Conservation (phyloP, 2,329 filamentous ascomycete genomes). For the Claviceps quebecensis region DNA sequence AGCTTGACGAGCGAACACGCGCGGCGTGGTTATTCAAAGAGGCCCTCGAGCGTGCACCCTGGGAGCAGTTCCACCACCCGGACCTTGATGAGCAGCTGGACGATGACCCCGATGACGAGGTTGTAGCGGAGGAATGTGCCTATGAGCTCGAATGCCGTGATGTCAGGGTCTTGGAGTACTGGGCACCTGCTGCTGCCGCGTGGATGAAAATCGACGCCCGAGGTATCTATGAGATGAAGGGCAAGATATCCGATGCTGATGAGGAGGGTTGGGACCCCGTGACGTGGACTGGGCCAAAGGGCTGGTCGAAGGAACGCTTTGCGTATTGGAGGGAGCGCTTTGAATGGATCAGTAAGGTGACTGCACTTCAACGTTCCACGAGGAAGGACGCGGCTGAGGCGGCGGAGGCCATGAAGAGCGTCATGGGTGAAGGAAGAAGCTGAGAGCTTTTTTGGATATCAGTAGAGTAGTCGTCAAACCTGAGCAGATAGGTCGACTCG, state of each 20-base stretch:
- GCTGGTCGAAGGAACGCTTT: conserved; percentile 1
- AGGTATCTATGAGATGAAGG: conserved; percentile 1
- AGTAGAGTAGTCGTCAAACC: not conserved
- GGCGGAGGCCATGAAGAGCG: not conserved
- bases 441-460: not conserved
- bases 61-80: conserved; percentile 2
- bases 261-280: not conserved
- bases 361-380: not conserved
- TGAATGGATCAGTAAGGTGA: conserved; percentile 1
- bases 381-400: not conserved
- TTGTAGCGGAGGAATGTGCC: not conserved
- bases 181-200: conserved; percentile 1
- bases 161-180: conserved; percentile 1
- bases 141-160: conserved; percentile 4
- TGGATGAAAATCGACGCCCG: not conserved
- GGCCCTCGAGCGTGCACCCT: not conserved
- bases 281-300: not conserved
- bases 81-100: conserved; percentile 1
- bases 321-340: conserved; percentile 1
- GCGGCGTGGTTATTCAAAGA: conserved; percentile 1
- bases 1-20: not conserved
- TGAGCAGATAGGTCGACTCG: not conserved
- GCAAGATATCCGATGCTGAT: not conserved
- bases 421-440: not conserved
- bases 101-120: not conserved